phyloP scores from a whole-genome alignment of 345 rosid genomes.

The Raphanus raphanistrum region DNA sequence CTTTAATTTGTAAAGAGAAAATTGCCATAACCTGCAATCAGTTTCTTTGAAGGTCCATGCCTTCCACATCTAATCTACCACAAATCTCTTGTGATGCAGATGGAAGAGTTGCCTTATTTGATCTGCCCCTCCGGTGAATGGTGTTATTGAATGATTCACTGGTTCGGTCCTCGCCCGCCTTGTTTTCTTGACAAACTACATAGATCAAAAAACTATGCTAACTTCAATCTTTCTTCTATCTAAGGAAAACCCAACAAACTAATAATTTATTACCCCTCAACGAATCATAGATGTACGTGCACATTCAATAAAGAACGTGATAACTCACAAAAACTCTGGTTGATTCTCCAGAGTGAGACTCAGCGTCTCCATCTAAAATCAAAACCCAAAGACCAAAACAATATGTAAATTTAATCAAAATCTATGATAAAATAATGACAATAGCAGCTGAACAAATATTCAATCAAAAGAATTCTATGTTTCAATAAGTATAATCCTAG shows the following conservation, averaged over 20 bases:
- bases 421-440: slow-evolving; percentile 24
- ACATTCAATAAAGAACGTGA: background rate
- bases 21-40: slow-evolving; percentile 47
- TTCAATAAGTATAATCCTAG: slow-evolving; percentile 8
- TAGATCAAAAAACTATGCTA: background rate
- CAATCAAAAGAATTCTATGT: background rate
- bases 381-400: too few relatives aligned
- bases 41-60: slow-evolving; percentile 38
- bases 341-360: background rate
- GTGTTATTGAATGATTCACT: slow-evolving; percentile 41
- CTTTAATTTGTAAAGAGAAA: slow-evolving; percentile 12
- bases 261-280: background rate
- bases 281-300: background rate
- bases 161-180: background rate
- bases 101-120: slow-evolving; percentile 31
- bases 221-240: background rate
- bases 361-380: background rate
- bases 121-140: slow-evolving; percentile 33
- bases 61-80: slow-evolving; percentile 34
- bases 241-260: background rate
- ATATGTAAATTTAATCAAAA: background rate
- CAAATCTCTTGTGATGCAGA: slow-evolving; percentile 50
- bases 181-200: background rate
- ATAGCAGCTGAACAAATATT: slow-evolving; percentile 6
- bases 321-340: background rate